A percentile compares a stretch with the other conserved stretches of the same genome.
Evolutionary conservation across 2,329 filamentous ascomycete genomes (phyloP).

Genomic region (Thielaviopsis ethacetica): DNA sequence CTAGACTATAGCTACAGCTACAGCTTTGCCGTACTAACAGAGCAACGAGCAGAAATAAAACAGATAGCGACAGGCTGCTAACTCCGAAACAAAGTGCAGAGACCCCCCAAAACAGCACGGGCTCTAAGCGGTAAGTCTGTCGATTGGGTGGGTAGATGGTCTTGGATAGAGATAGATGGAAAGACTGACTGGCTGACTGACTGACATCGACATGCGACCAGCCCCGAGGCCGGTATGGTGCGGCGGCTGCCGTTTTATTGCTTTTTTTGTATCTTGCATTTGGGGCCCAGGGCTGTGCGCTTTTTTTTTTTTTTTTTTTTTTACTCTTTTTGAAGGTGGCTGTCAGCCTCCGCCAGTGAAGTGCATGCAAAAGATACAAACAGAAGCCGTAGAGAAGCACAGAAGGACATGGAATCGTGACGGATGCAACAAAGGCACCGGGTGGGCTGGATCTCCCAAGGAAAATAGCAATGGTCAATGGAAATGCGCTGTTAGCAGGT

Average conservation of each 20-base stretch:
- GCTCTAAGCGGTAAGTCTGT: not conserved
- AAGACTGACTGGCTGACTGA: not conserved
- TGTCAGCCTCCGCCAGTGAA: not conserved
- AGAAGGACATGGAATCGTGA: not conserved
- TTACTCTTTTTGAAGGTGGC: not conserved
- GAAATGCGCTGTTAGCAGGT: not conserved
- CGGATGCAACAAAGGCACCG: not conserved
- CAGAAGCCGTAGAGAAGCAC: not conserved
- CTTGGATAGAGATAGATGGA: not conserved
- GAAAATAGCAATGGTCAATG: not conserved
- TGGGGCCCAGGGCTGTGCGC: not conserved
- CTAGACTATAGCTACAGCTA: too few species aligned
- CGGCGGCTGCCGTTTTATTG: not conserved
- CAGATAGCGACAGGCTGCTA: not conserved
- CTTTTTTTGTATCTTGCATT: not conserved
- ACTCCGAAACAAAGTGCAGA: not conserved
- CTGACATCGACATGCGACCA: not conserved
- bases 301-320: not conserved
- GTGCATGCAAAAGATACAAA: not conserved
- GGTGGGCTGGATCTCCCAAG: not conserved
- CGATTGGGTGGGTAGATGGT: not conserved
- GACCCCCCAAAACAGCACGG: not conserved
- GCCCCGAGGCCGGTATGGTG: not conserved
- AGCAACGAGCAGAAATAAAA: not conserved
- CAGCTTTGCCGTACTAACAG: not conserved